Evolutionary conservation across 1,284 basidiomycete genomes (phyloP), one percentile per base, ranked within the genome.

Genomic region (Tilletia indica): DNA sequence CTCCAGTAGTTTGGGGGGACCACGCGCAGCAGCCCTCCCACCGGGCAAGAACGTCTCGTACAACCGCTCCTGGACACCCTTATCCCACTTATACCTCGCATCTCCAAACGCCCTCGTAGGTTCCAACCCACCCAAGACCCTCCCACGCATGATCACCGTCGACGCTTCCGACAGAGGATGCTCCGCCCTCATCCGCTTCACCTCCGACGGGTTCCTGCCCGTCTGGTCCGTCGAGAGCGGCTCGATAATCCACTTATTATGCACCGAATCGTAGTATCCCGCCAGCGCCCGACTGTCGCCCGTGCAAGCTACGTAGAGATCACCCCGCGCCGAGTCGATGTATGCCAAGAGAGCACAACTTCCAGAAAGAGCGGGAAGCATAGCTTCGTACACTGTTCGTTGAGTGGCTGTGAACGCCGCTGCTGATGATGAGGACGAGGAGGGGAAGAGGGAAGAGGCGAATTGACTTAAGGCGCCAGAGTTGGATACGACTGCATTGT

Each of bases 271-370:
- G 91, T 93, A 96, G 72, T 93, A 89, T 38, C 97, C 97, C 14
- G 96, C 95, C 2, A 99, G 93, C 11, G 97, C 97, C 61, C 97
- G 89, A 80, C 92, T 92, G 84, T 99, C 97, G 1, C 97, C 97
- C 5, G 94, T 91, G 77, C 91, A 91, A 1, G 97, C 96, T 34
- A 84, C 80, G 63, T 84, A 84, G n/a, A 84, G 71, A 47, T 83
- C 82, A 38, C 80, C 78, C 36, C 82, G 75, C 4, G 78, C 81
- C 25, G 75, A 77, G 63, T 84, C 82, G 56, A 84, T 77, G 73
- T 84, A 84, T 16, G 82, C 80, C 56, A 84, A 72, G 38, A 83
- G 71, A 8, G 82, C 82, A 64, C 82, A 84, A 70, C 77, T 78
- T 36, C 82, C 82, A 36, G 75, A 77, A 3, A 83, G 66, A 1